Base-by-base conservation (phyloP, 2,329 filamentous ascomycete genomes). In the Eutypella sp. region DNA sequence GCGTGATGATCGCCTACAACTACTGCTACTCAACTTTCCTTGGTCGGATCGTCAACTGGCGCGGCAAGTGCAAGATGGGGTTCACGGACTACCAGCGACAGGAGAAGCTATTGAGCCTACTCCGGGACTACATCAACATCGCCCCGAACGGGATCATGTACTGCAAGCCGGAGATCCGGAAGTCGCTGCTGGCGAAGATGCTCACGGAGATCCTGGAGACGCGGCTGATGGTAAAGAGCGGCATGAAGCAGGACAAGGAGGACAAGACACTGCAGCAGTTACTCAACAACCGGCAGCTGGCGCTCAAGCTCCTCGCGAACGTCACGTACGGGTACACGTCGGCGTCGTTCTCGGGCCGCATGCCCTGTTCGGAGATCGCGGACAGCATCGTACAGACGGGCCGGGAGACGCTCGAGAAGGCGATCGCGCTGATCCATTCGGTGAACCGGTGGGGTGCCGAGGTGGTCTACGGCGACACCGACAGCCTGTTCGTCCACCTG, bases 1-100 rank as follows among this genome's bases (percentile, higher is more conserved):
- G 91, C 65, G 85, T 97, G 49, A 96, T 99, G 90, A 97, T 99
- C 61, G 93, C 93, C 0, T 97, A 99, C 71, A 99, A 99, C 60
- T 93, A 96, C 62, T 99, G 93, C 69, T 99, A 99, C 62, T 97
- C 93, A 0, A 99, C 93, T 0, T 99, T 91, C 56, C 75, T 97
- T 0, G 93, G 93, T 0, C 82, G 93, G 24, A 83, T 96, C 33
- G 80, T 83, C 23, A 81, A 83, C 56, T 96, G 92, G 92, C 82
- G 89, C n/a, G 91, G 90, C 2, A 82, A 79, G 24, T 91, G 89
- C 70, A 96, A 97, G 68, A 89, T 99, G 85, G 93, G 93, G 0
- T 96, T 97, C 62, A 82, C 83, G 23, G 85, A 96, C 50, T 97
- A 95, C 67, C 76, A 85, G 52, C 81, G 93, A 20, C 81, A 91